phyloP scores from a whole-genome alignment of 2,329 filamentous ascomycete species.

The Penicillium polonicum region DNA sequence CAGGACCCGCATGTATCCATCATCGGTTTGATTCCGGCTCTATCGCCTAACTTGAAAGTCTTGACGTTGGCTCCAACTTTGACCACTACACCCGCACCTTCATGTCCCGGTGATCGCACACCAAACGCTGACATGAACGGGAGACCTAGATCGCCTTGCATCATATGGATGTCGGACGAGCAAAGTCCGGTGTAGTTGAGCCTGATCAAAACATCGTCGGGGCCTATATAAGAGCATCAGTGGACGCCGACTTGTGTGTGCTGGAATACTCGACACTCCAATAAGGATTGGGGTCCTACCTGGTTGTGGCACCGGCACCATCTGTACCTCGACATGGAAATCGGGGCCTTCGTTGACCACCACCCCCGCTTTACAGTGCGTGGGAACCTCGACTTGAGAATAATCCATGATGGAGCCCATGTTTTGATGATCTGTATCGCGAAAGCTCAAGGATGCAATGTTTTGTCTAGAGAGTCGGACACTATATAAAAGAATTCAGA shows the following conservation, averaged over 20 bases:
- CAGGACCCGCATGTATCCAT: conserved; percentile 54
- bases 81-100: conserved; percentile 59
- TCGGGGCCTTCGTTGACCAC: conserved; percentile 52
- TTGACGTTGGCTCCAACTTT: conserved; percentile 55
- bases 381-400: conserved; percentile 39
- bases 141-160: conserved; percentile 54
- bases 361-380: conserved; percentile 52
- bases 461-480: background rate
- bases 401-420: conserved; percentile 12
- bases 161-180: conserved; percentile 58
- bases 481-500: background rate
- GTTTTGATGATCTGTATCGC: background rate
- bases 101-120: conserved; percentile 52
- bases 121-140: conserved; percentile 49
- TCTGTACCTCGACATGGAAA: conserved; percentile 50
- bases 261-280: background rate
- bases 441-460: too few species aligned
- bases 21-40: conserved; percentile 54
- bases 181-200: conserved; percentile 60
- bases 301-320: conserved; percentile 51
- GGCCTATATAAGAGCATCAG: conserved; percentile 35
- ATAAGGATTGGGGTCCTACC: conserved; percentile 31
- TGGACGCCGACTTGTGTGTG: background rate
- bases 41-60: conserved; percentile 54
- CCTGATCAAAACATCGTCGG: conserved; percentile 56